Conservation (phyloP, 768 basidiomycete genomes). For the Mrakia blollopis region DNA sequence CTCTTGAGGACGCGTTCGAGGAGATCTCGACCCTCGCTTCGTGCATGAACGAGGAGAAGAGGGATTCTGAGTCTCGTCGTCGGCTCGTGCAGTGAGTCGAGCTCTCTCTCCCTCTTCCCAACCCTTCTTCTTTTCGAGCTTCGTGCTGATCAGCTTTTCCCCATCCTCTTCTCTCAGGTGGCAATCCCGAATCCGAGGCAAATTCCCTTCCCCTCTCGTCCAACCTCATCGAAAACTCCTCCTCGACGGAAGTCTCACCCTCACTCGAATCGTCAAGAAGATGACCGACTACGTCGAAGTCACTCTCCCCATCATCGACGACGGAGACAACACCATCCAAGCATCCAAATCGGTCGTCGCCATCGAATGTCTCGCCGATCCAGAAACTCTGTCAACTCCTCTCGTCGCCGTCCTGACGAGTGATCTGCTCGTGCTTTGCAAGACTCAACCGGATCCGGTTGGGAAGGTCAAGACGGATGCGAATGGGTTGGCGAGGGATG, state of each 20-base stretch:
- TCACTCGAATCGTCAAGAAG: slow-evolving; percentile 88
- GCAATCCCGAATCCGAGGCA: slow-evolving; percentile 70
- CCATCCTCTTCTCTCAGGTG: slow-evolving; percentile 31
- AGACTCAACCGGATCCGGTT: slow-evolving; percentile 55
- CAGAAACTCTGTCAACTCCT: slow-evolving; percentile 60
- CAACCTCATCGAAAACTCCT: slow-evolving; percentile 95
- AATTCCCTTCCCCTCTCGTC: slow-evolving; percentile 93
- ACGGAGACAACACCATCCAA: slow-evolving; percentile 42
- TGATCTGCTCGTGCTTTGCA: slow-evolving; percentile 85
- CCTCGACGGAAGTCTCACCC: slow-evolving; percentile 78
- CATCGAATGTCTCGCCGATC: slow-evolving; percentile 74
- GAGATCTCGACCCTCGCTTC: slow-evolving; percentile 85
- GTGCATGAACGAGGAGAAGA: slow-evolving; percentile 97
- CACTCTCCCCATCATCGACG: slow-evolving; percentile 30
- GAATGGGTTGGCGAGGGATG: slow-evolving; percentile 56
- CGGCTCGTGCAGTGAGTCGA: slow-evolving; percentile 74
- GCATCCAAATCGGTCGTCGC: slow-evolving; percentile 72
- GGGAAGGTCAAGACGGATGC: slow-evolving; percentile 48
- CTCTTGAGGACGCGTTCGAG: slow-evolving; percentile 79
- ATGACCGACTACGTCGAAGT: slow-evolving; percentile 74
- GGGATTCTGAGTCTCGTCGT: slow-evolving; percentile 84
- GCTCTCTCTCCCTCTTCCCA: background rate
- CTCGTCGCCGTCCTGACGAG: slow-evolving; percentile 77
- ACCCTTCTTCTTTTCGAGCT: background rate
- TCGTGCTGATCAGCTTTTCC: background rate